Evolutionary conservation across 495 filamentous ascomycete genomes (phyloP).

Genomic region (Xylaria palmicola): DNA sequence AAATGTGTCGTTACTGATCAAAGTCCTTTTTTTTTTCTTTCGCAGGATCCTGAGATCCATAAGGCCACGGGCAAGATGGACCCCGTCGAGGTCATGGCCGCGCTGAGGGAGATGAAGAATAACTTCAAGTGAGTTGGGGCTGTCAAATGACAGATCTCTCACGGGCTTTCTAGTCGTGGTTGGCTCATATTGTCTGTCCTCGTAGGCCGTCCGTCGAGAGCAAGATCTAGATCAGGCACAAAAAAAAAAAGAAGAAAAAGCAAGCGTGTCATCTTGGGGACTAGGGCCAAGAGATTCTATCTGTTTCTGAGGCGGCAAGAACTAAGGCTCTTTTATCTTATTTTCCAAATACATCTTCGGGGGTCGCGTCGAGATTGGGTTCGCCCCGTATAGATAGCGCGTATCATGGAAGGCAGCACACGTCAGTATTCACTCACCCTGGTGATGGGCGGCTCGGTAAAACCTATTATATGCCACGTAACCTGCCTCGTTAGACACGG

Average conservation of each 20-base stretch:
- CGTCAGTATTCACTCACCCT: too few species aligned
- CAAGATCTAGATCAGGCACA: slow-evolving; percentile 26
- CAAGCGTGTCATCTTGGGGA: too few species aligned
- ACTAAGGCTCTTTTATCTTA: too few species aligned
- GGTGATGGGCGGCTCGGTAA: too few species aligned
- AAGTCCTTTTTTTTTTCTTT: too few species aligned
- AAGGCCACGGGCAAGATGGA: slow-evolving; percentile 80
- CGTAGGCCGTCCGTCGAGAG: slow-evolving; percentile 25
- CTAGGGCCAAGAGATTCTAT: not conserved
- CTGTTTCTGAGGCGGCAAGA: not conserved
- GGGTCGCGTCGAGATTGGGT: too few species aligned
- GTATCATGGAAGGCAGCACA: too few species aligned
- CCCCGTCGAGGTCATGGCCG: slow-evolving; percentile 82
- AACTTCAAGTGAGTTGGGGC: slow-evolving; percentile 65
- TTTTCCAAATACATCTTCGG: too few species aligned
- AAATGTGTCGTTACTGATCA: not conserved
- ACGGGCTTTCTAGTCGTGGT: not conserved
- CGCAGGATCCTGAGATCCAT: slow-evolving; percentile 80
- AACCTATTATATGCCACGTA: too few species aligned
- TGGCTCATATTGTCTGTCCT: not conserved
- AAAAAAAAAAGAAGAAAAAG: too few species aligned
- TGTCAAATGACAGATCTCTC: not conserved
- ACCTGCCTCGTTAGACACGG: too few species aligned
- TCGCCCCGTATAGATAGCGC: too few species aligned
- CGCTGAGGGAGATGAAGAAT: slow-evolving; percentile 93